Percentiles rank a stretch among this genome's conserved stretches.
Conservation (phyloP, 495 filamentous ascomycete species). For the Usnea hakonensis region DNA sequence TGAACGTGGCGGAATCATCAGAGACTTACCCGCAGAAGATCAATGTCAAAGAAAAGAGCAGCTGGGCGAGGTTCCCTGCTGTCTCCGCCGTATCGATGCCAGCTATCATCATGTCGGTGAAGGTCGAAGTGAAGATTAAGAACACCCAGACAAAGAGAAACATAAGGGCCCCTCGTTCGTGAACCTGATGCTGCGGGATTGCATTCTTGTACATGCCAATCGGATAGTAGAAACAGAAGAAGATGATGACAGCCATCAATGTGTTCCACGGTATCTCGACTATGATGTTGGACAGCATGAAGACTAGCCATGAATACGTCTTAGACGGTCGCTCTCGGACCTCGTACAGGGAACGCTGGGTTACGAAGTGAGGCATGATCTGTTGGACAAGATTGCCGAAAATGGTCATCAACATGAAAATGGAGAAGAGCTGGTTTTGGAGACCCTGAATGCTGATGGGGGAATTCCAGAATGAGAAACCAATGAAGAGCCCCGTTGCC, state of each 20-base stretch:
- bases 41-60: slow-evolving; percentile 59
- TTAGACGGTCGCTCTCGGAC: slow-evolving; percentile 78
- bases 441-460: slow-evolving; percentile 66
- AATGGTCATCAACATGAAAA: slow-evolving; percentile 76
- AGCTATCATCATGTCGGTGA: slow-evolving; percentile 56
- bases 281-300: slow-evolving; percentile 70
- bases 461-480: slow-evolving; percentile 77
- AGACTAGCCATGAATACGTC: slow-evolving; percentile 74
- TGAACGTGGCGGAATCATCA: neutral
- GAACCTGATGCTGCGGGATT: slow-evolving; percentile 44
- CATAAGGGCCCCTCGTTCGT: slow-evolving; percentile 57
- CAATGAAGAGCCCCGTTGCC: slow-evolving; percentile 61
- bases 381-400: slow-evolving; percentile 71
- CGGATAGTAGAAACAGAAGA: slow-evolving; percentile 74
- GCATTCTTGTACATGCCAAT: slow-evolving; percentile 70
- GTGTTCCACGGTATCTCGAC: slow-evolving; percentile 72
- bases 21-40: slow-evolving; percentile 55
- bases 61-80: slow-evolving; percentile 56
- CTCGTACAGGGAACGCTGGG: slow-evolving; percentile 74
- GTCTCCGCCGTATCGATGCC: slow-evolving; percentile 59
- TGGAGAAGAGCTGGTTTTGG: slow-evolving; percentile 79
- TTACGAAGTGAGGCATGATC: slow-evolving; percentile 78
- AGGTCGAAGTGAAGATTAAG: slow-evolving; percentile 45
- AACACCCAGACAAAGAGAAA: slow-evolving; percentile 49
- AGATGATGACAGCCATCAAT: slow-evolving; percentile 60